Evolutionary conservation across 1,284 basidiomycete species (phyloP).

Genomic region (Ganoderma meredithae): DNA sequence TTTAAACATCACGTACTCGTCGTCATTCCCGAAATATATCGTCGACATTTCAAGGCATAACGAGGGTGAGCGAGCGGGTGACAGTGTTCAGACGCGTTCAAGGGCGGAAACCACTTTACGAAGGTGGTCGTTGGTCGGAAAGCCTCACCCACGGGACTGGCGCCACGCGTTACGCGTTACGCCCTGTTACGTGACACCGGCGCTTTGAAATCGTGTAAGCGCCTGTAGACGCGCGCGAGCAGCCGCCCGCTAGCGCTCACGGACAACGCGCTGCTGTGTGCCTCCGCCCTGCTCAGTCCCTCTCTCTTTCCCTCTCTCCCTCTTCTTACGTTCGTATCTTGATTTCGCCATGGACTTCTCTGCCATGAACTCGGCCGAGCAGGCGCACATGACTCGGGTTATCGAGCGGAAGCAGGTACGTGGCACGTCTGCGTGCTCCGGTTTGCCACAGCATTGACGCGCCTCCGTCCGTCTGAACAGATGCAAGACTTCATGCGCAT

Average conservation of each 20-base stretch:
- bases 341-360: slow-evolving; percentile 82
- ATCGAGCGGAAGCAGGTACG: slow-evolving; percentile 94
- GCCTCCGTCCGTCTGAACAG: slow-evolving; percentile 50
- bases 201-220: background rate
- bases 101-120: background rate
- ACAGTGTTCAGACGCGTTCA: background rate
- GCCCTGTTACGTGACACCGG: background rate
- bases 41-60: background rate
- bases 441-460: slow-evolving; percentile 14
- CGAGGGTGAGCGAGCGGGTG: background rate
- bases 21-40: background rate
- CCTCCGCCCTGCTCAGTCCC: background rate
- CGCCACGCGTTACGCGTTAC: slow-evolving; percentile 4
- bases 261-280: slow-evolving; percentile 2
- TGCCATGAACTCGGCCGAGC: slow-evolving; percentile 83
- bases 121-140: background rate
- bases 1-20: background rate
- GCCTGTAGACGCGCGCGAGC: background rate
- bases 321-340: slow-evolving; percentile 9
- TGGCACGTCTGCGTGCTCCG: slow-evolving; percentile 8
- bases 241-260: background rate
- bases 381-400: slow-evolving; percentile 89
- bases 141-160: background rate
- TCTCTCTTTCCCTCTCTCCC: background rate
- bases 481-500: slow-evolving; percentile 99